phyloP scores from a whole-genome alignment of 2,329 filamentous ascomycete genomes.

The Microdochium nivale region DNA sequence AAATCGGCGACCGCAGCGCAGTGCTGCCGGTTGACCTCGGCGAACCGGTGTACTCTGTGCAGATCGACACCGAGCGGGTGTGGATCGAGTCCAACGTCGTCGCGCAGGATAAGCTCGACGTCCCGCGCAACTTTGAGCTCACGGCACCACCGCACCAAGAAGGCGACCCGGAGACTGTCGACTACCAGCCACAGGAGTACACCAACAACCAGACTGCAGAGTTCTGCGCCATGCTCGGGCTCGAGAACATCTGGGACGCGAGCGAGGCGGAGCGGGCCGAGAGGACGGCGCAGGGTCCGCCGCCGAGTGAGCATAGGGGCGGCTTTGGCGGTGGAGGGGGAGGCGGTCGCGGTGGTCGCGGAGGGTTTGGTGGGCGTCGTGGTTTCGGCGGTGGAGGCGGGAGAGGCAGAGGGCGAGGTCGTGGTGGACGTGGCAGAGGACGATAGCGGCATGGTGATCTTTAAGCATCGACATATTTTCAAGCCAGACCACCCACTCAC shows the following conservation, averaged over 20 bases:
- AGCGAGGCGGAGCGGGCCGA: slow-evolving; percentile 60
- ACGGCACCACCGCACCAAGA: slow-evolving; percentile 67
- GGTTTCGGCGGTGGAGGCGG: slow-evolving; percentile 27
- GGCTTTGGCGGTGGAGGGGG: slow-evolving; percentile 8
- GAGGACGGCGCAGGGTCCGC: slow-evolving; percentile 50
- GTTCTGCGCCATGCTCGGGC: slow-evolving; percentile 71
- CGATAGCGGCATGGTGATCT: too few species aligned
- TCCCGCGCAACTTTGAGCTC: slow-evolving; percentile 70
- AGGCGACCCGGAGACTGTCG: slow-evolving; percentile 44
- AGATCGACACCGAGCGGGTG: slow-evolving; percentile 60
- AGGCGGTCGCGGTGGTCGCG: slow-evolving; percentile 15
- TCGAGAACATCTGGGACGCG: slow-evolving; percentile 68
- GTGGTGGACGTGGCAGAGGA: slow-evolving; percentile 23
- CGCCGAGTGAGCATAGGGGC: slow-evolving; percentile 23
- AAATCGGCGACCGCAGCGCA: slow-evolving; percentile 50
- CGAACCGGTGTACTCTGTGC: slow-evolving; percentile 56
- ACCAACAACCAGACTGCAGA: slow-evolving; percentile 77
- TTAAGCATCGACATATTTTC: too few species aligned
- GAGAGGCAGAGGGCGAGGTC: slow-evolving; percentile 22
- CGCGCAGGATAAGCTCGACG: slow-evolving; percentile 45
- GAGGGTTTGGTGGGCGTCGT: slow-evolving; percentile 23
- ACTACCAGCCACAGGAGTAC: slow-evolving; percentile 67
- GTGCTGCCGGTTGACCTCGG: slow-evolving; percentile 52
- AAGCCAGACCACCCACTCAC: too few species aligned
- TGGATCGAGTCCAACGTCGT: slow-evolving; percentile 80